A percentile compares a stretch with the other conserved stretches of the same genome.
Evolutionary conservation across 2,329 filamentous ascomycete genomes (phyloP).

Genomic region (Arthroderma sp.): DNA sequence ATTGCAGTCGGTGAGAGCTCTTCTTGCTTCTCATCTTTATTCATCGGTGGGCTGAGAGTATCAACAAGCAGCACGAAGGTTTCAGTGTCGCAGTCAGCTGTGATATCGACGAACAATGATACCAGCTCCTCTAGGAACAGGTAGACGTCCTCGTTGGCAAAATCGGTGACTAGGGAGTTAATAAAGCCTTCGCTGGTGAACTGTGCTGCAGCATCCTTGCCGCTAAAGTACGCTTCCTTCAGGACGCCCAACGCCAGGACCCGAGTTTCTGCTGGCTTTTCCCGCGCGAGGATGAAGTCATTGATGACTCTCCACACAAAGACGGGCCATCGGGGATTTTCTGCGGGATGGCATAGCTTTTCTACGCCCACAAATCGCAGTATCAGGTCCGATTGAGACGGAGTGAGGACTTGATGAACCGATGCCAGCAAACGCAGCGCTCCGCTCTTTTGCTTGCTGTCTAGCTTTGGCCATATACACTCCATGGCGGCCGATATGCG

Average conservation of each 20-base stretch:
- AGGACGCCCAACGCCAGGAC: constrained; percentile 26
- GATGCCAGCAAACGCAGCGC: constrained; percentile 24
- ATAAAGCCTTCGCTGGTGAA: constrained; percentile 23
- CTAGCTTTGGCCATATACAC: constrained; percentile 25
- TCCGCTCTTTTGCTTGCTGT: constrained; percentile 23
- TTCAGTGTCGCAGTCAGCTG: constrained; percentile 18
- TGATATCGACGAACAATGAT: constrained; percentile 25
- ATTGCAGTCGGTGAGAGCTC: constrained; percentile 25
- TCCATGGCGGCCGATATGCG: constrained; percentile 26
- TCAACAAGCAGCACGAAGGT: constrained; percentile 22
- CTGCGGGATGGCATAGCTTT: constrained; percentile 21
- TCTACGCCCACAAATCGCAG: constrained; percentile 23
- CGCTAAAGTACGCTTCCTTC: constrained; percentile 25
- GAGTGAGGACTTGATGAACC: constrained; percentile 24
- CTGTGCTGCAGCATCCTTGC: constrained; percentile 17
- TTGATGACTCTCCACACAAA: constrained; percentile 23
- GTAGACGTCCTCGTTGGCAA: constrained; percentile 25
- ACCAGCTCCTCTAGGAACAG: constrained; percentile 27
- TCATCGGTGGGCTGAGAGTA: constrained; percentile 25
- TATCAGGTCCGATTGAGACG: constrained; percentile 27
- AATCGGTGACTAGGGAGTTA: constrained; percentile 21
- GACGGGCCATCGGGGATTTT: constrained; percentile 21
- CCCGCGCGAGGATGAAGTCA: constrained; percentile 25
- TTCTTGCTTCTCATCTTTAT: constrained; percentile 19
- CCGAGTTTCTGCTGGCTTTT: constrained; percentile 27